Evolutionary conservation across 768 basidiomycete species (phyloP).

Genomic region (Auriscalpium vulgare): DNA sequence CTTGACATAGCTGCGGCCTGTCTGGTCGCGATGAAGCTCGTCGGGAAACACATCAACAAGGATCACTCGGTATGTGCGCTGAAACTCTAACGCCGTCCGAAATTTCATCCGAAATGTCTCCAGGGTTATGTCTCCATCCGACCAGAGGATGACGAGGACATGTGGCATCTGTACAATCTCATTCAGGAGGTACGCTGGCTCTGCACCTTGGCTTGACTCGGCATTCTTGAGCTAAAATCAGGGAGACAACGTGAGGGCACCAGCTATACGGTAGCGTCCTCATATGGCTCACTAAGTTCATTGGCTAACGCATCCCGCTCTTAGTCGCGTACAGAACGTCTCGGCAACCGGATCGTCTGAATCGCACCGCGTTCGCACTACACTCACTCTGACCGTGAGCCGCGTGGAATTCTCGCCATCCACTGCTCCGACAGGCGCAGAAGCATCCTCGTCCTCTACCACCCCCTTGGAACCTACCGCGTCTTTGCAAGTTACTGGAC

Average conservation of each 20-base stretch:
- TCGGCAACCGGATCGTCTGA: constrained; percentile 92
- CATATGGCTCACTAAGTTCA: too few relatives aligned
- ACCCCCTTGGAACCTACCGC: constrained; percentile 33
- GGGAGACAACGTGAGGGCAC: constrained; percentile 80
- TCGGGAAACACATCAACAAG: constrained; percentile 80
- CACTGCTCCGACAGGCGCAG: constrained; percentile 39
- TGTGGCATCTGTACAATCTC: constrained; percentile 99
- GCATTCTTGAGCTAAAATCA: constrained; percentile 15
- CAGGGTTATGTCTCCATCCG: constrained; percentile 92
- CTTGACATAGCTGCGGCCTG: too few relatives aligned
- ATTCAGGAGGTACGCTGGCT: constrained; percentile 55
- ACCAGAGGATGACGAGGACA: constrained; percentile 98
- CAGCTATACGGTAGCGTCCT: constrained; percentile 60
- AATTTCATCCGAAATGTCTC: constrained; percentile 18
- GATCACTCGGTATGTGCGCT: constrained; percentile 56
- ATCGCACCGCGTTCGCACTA: constrained; percentile 79
- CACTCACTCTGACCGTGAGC: constrained; percentile 75
- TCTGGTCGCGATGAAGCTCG: constrained; percentile 62
- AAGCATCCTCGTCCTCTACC: constrained; percentile 22
- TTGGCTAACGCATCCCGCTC: neutral
- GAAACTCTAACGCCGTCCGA: constrained; percentile 12
- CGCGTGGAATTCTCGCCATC: constrained; percentile 78
- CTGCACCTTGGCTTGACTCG: constrained; percentile 2
- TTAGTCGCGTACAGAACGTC: constrained; percentile 79
- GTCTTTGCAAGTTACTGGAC: constrained; percentile 79